These are phyloP conservation scores for Calonectria montana DNA, from an alignment of 2,329 filamentous ascomycete species.

Conservation along the genomic window DNA sequence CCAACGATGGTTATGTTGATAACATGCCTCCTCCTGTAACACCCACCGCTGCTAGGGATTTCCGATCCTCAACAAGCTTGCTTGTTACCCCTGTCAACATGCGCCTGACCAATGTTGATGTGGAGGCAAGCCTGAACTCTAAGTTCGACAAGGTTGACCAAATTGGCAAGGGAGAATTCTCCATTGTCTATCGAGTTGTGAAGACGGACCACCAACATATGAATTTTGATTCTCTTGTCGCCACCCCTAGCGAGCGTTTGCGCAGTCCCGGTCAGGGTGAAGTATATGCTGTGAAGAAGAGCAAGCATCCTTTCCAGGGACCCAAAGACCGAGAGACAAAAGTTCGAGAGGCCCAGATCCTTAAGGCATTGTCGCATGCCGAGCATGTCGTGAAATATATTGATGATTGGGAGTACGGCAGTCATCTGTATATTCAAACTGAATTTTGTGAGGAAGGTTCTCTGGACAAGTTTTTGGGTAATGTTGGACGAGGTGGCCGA, in stretches of 20 bases:
- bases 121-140: conserved; percentile 78
- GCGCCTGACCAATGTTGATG: conserved; percentile 73
- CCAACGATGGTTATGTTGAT: conserved; percentile 51
- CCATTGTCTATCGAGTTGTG: conserved; percentile 86
- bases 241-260: conserved; percentile 59
- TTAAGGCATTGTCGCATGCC: conserved; percentile 80
- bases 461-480: conserved; percentile 85
- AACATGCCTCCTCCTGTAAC: conserved; percentile 75
- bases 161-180: conserved; percentile 92
- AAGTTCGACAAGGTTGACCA: conserved; percentile 85
- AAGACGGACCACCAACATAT: conserved; percentile 44
- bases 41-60: conserved; percentile 74
- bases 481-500: conserved; percentile 84
- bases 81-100: conserved; percentile 78
- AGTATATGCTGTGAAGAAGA: conserved; percentile 95
- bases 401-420: conserved; percentile 88
- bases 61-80: conserved; percentile 60
- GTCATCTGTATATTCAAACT: conserved; percentile 94
- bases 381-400: conserved; percentile 89
- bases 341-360: conserved; percentile 83
- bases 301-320: conserved; percentile 82
- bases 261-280: conserved; percentile 65
- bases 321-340: conserved; percentile 84
- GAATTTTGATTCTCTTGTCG: conserved; percentile 54
- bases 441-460: conserved; percentile 97